Evolutionary conservation across 1,139 yeast genomes (phyloP).

Genomic region (Tardiomyces depauwii): DNA sequence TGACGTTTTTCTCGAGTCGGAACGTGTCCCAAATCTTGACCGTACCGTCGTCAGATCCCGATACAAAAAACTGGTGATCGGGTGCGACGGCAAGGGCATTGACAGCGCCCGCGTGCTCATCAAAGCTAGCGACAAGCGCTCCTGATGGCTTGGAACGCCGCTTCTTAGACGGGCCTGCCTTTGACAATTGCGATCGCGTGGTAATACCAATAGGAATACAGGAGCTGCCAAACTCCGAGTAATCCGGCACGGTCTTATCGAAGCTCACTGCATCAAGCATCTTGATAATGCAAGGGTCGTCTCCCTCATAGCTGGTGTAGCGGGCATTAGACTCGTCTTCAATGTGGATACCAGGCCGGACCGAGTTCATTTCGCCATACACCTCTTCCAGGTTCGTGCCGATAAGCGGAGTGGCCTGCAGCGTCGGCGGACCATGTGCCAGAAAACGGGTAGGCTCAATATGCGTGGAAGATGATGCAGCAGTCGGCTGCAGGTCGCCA

Average conservation of each 20-base stretch:
- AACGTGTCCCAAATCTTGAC: slow-evolving; percentile 70
- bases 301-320: slow-evolving; percentile 3
- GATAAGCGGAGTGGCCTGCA: not conserved
- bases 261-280: not conserved
- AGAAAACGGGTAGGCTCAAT: not conserved
- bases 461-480: not conserved
- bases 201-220: slow-evolving; percentile 1
- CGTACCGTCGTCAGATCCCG: slow-evolving; percentile 67
- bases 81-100: slow-evolving; percentile 47
- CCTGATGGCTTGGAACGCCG: slow-evolving; percentile 27
- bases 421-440: not conserved
- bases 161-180: slow-evolving; percentile 1
- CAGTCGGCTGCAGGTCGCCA: too few relatives aligned
- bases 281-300: slow-evolving; percentile 1
- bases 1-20: slow-evolving; percentile 53
- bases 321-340: not conserved
- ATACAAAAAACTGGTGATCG: slow-evolving; percentile 54
- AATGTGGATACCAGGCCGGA: not conserved
- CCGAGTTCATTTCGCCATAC: not conserved
- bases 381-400: not conserved
- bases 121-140: slow-evolving; percentile 44
- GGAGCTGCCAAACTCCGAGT: not conserved
- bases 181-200: slow-evolving; percentile 1
- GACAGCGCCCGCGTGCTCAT: slow-evolving; percentile 44
- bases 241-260: not conserved